These are phyloP conservation scores for Trichoderma sp. DNA, from an alignment of 2,329 filamentous ascomycete genomes.

Conservation along the genomic window DNA sequence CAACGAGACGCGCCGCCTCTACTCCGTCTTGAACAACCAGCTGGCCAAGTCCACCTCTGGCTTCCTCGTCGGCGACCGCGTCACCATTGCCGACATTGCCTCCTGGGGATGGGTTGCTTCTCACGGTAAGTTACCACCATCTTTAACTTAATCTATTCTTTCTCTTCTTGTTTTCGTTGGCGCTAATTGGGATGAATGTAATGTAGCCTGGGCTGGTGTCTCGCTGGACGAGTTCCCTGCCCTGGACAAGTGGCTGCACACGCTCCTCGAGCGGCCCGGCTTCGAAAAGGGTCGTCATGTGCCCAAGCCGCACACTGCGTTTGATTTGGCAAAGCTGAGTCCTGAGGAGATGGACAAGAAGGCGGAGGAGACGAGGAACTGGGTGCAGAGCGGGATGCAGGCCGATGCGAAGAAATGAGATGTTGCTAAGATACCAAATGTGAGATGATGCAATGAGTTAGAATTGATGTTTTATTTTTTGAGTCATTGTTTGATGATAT, in stretches of 20 bases:
- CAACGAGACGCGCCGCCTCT: slow-evolving; percentile 81
- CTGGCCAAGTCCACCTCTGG: slow-evolving; percentile 56
- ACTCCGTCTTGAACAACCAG: slow-evolving; percentile 71
- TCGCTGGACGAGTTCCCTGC: slow-evolving; percentile 73
- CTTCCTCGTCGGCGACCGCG: slow-evolving; percentile 64
- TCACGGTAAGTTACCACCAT: slow-evolving; percentile 37
- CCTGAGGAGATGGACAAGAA: slow-evolving; percentile 56
- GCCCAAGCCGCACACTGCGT: slow-evolving; percentile 62
- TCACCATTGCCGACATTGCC: slow-evolving; percentile 75
- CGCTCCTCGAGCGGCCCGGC: slow-evolving; percentile 64
- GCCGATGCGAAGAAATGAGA: slow-evolving; percentile 54
- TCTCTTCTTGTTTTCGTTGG: too few species aligned
- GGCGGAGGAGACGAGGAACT: slow-evolving; percentile 52
- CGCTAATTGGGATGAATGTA: not conserved
- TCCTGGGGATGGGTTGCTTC: slow-evolving; percentile 73
- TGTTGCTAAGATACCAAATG: not conserved
- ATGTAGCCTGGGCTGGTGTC: slow-evolving; percentile 36
- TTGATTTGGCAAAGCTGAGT: slow-evolving; percentile 43
- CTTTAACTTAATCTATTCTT: too few species aligned
- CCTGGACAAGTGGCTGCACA: slow-evolving; percentile 74
- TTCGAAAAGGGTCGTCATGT: slow-evolving; percentile 75
- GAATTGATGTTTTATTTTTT: not conserved
- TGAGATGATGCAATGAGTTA: not conserved
- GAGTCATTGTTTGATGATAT: not conserved
- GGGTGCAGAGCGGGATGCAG: slow-evolving; percentile 71